Evolutionary conservation across 2,329 filamentous ascomycete genomes (phyloP), one percentile per base, ranked within the genome.

Genomic region (Colletotrichum liaoningense): DNA sequence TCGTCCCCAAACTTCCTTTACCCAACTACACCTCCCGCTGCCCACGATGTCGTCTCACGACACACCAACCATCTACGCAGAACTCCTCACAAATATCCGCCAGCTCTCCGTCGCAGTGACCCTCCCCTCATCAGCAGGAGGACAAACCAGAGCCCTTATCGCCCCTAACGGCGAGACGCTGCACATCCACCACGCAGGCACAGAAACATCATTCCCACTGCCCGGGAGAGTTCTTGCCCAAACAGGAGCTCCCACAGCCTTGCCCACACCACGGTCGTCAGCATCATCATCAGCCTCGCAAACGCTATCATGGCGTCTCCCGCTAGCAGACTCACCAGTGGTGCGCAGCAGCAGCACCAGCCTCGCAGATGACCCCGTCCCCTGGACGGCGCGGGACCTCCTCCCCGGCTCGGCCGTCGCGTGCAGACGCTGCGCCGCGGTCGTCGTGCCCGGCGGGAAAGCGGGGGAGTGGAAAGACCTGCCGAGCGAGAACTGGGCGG

Each of bases 401-500:
- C 67, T 77, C 16, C 28, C 78, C 3, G 83, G 78, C 1, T 84
- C 85, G 46, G 69, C 79, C 19, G 79, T 93, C 77, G 68, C 76
- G 33, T 87, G 87, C 77, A 82, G 86, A 71, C 66, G 76, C 75
- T 88, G 86, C 80, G 63, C 75, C 57, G 72, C 79, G 19, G 73
- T 66, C 1, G 73, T 90, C 22, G 82, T 90, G 14, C 54, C 77
- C 1, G 67, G 77, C 3, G 83, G 80, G 8, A 77, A 64, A 4
- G 84, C 90, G 8, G 84, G 82, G 52, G 82, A 84, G 49, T 99
- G 97, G 96, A 98, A 96, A 83, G 95, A 99, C 79, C 85, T 99
- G 22, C 97, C 97, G 0, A 98, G 95, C 79, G 95, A 97, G 78
- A 96, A 98, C 79, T 99, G 97, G 97, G 97, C 97, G 0, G 97